phyloP scores from a whole-genome alignment of 306 rosid species.

The Comarum palustre region DNA sequence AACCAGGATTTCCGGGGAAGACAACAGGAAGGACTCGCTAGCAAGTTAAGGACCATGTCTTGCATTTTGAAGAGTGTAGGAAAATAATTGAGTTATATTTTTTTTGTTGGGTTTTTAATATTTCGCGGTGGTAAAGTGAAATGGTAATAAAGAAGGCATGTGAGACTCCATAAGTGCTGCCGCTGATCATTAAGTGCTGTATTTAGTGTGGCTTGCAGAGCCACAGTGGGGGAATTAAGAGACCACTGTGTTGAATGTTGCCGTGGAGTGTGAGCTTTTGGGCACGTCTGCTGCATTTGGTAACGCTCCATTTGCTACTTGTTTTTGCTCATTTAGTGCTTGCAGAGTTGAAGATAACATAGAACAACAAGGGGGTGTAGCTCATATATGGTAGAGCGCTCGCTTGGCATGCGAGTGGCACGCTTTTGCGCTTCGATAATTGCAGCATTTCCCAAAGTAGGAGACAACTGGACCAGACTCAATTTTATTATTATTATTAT shows the following conservation, averaged over 20 bases:
- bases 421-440: no score
- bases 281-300: constrained; percentile 23
- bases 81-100: not conserved
- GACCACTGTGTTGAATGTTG: constrained; percentile 22
- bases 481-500: no score
- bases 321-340: no score
- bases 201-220: constrained; percentile 16
- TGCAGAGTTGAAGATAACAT: no score
- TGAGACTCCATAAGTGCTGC: constrained; percentile 15
- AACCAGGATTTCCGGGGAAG: constrained; percentile 25
- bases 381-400: no score
- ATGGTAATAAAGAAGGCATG: constrained; percentile 32
- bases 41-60: constrained; percentile 17
- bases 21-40: not conserved
- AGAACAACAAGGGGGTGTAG: no score
- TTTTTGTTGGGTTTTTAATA: not conserved
- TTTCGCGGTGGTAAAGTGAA: constrained; percentile 1
- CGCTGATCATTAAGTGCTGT: constrained; percentile 30
- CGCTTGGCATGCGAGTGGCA: no score
- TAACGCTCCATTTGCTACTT: not conserved
- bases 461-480: no score
- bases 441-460: no score
- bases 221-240: constrained; percentile 24
- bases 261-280: constrained; percentile 45
- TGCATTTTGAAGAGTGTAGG: not conserved